Evolutionary conservation across 139 green algal genomes (phyloP).

Genomic region (Micractinium sp.): DNA sequence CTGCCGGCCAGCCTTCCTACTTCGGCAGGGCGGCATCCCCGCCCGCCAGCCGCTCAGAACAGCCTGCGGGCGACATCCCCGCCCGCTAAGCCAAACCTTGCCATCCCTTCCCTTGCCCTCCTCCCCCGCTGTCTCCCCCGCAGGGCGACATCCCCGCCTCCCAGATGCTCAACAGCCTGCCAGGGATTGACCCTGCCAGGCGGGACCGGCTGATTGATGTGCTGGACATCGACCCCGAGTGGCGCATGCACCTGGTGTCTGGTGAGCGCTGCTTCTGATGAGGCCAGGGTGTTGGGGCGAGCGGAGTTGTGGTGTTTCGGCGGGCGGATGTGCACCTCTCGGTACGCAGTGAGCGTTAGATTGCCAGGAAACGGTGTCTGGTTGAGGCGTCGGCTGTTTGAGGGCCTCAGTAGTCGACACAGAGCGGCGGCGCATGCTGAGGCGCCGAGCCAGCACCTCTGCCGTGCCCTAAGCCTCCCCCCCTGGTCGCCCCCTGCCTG

Average conservation of each 20-base stretch:
- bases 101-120: background rate
- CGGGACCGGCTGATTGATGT: conserved; percentile 77
- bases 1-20: background rate
- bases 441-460: background rate
- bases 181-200: conserved; percentile 67
- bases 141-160: conserved; percentile 90
- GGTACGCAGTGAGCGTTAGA: too few relatives aligned
- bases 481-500: background rate
- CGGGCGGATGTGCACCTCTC: too few relatives aligned
- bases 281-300: too few relatives aligned
- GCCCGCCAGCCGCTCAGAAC: background rate
- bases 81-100: too few relatives aligned
- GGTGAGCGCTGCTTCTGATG: background rate
- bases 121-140: background rate
- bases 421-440: background rate
- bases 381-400: too few relatives aligned
- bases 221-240: conserved; percentile 88
- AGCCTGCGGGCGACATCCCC: background rate
- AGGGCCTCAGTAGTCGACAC: background rate
- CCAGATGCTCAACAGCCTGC: conserved; percentile 88
- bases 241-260: conserved; percentile 84
- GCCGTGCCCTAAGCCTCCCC: background rate
- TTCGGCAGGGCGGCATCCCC: background rate
- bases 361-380: too few relatives aligned
- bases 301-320: too few relatives aligned